phyloP scores from a whole-genome alignment of 2,329 filamentous ascomycete species.

The Cryoendolithus antarcticus region DNA sequence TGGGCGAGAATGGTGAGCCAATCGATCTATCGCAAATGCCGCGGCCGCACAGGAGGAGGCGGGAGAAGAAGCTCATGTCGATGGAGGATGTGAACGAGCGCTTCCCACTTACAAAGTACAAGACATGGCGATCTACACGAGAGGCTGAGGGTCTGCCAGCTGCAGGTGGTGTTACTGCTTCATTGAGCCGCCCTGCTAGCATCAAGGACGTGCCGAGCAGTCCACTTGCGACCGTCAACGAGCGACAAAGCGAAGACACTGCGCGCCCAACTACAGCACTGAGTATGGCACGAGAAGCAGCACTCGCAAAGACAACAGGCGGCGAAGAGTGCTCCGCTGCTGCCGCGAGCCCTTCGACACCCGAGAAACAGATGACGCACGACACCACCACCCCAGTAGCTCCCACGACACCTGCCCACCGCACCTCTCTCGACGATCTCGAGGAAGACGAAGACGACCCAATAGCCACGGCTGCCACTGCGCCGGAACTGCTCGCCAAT shows the following conservation, averaged over 20 bases:
- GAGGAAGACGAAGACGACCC: conserved; percentile 62
- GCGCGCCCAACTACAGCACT: conserved; percentile 4
- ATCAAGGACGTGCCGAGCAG: conserved; percentile 36
- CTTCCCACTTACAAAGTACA: conserved; percentile 94
- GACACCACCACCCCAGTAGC: too few relatives aligned
- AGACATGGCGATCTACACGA: conserved; percentile 76
- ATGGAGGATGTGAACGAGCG: conserved; percentile 98
- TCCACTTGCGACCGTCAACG: not conserved
- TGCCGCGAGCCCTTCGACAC: conserved; percentile 1
- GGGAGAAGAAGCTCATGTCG: conserved; percentile 97
- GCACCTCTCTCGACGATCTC: conserved; percentile 25
- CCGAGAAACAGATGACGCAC: too few relatives aligned
- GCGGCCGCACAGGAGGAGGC: conserved; percentile 67
- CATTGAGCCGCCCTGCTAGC: conserved; percentile 61
- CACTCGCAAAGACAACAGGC: conserved; percentile 24
- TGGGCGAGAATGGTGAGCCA: conserved; percentile 68
- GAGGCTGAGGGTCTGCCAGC: conserved; percentile 75
- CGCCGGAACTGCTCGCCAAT: conserved; percentile 65
- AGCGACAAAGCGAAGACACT: conserved; percentile 1
- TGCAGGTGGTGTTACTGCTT: conserved; percentile 67
- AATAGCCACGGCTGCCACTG: conserved; percentile 62
- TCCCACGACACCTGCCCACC: not conserved
- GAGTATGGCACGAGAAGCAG: too few relatives aligned
- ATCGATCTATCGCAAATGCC: conserved; percentile 82
- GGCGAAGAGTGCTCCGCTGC: conserved; percentile 8